Evolutionary conservation across 2,329 filamentous ascomycete species (phyloP).

Genomic region (Aspergillus sergii): DNA sequence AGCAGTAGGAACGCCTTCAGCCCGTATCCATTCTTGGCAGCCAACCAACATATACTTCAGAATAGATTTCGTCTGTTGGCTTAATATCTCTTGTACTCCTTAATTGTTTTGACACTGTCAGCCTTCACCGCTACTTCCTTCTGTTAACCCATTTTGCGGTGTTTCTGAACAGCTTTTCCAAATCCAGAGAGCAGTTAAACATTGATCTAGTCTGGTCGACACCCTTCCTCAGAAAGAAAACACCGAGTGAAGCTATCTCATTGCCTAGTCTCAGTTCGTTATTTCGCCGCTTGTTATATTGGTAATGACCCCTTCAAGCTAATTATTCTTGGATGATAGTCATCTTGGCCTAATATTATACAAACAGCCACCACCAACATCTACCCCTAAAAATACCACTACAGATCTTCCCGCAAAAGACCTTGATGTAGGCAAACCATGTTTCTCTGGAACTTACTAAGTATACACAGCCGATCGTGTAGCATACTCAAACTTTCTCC

Average conservation of each 20-base stretch:
- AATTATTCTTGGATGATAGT: background rate
- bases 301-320: background rate
- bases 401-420: background rate
- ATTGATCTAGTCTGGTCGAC: background rate
- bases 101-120: background rate
- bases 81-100: background rate
- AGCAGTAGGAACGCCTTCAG: background rate
- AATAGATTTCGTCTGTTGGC: background rate
- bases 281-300: background rate
- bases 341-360: background rate
- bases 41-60: background rate
- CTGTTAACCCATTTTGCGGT: background rate
- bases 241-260: background rate
- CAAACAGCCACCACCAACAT: background rate
- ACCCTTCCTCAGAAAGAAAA: background rate
- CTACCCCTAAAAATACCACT: background rate
- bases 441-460: background rate
- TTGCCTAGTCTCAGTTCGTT: background rate
- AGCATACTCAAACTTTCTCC: background rate
- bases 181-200: background rate
- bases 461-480: background rate
- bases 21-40: background rate
- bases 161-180: background rate
- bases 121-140: background rate
- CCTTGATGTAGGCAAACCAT: too few species aligned